Conservation (phyloP, 2,329 filamentous ascomycete genomes). For the Trichoderma polysporum region DNA sequence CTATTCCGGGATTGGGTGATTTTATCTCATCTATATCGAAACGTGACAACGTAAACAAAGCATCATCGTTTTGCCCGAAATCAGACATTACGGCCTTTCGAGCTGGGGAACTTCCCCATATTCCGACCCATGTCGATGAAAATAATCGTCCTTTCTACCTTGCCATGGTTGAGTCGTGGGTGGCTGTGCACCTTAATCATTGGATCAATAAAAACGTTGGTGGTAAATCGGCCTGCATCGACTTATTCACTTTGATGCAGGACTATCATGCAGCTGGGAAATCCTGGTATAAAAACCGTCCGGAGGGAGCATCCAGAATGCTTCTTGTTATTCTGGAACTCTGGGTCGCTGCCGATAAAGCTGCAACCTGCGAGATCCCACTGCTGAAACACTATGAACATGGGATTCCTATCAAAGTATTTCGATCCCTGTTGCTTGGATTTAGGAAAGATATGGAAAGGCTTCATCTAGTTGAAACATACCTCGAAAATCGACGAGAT, state of each 20-base stretch:
- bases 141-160: slow-evolving; percentile 28
- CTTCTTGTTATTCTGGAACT: slow-evolving; percentile 56
- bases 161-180: slow-evolving; percentile 50
- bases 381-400: slow-evolving; percentile 49
- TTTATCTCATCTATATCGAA: not conserved
- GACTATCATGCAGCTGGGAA: slow-evolving; percentile 36
- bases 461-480: not conserved
- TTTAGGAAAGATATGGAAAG: slow-evolving; percentile 36
- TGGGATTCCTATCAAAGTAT: slow-evolving; percentile 40
- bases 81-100: not conserved
- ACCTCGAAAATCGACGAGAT: slow-evolving; percentile 30
- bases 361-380: slow-evolving; percentile 38
- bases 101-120: not conserved
- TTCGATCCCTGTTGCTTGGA: slow-evolving; percentile 48
- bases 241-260: slow-evolving; percentile 35
- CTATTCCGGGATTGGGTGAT: not conserved
- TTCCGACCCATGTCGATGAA: not conserved
- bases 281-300: slow-evolving; percentile 38
- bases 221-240: slow-evolving; percentile 28
- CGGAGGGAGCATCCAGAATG: slow-evolving; percentile 53
- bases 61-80: slow-evolving; percentile 17
- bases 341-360: slow-evolving; percentile 57
- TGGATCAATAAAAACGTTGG: slow-evolving; percentile 41
- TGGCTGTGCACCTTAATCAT: slow-evolving; percentile 36
- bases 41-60: not conserved